Evolutionary conservation across 441 rosid genomes (phyloP), one percentile per base, ranked within the genome.

Genomic region (Dalechampia spathulata): DNA sequence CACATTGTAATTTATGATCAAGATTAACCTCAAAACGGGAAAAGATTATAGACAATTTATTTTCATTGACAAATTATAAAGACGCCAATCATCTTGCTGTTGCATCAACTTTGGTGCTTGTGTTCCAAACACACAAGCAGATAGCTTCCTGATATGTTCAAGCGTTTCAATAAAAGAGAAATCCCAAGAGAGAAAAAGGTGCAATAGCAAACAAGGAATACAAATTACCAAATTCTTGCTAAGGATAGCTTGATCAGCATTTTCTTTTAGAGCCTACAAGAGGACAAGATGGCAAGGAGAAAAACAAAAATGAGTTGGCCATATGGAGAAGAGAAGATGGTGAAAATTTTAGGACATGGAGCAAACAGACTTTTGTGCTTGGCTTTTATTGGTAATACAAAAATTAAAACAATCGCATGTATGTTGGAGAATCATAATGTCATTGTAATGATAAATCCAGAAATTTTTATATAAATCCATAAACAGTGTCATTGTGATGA

Each of bases 151-250:
- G 44, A 43, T 40, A 21, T 49, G 26, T 38, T 38, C 8, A 48
- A 22, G 11, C 39, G 7, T 39, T 38, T 23, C 25, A 58, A 12
- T 7, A 38, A 32, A 22, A 47, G 20, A 15, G 9, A 34, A 28
- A 14, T 49, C 2, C 2, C 14, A 2, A 12, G 14, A 38, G 16
- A 38, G 16, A 9, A 19, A 28, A 23, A 17, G 11, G 19, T 44
- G 8, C 11, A 61, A 10, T 19, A 44, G 27, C 56, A 49, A 17
- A 41, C 22, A 66, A 47, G 54, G 65, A 36, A 34, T 12, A 15
- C 49, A 17, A 32, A 47, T 52, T 85, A 83, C 96, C 91, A 85
- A 60, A 47, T 88, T 72, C 78, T 88, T 88, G 86, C 94, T 88
- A 52, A 85, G 69, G 56, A 75, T 48, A 60, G 96, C 96, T 62